These are phyloP conservation scores for Lentinula sp. DNA, from an alignment of 768 basidiomycete species.

Conservation along the genomic window DNA sequence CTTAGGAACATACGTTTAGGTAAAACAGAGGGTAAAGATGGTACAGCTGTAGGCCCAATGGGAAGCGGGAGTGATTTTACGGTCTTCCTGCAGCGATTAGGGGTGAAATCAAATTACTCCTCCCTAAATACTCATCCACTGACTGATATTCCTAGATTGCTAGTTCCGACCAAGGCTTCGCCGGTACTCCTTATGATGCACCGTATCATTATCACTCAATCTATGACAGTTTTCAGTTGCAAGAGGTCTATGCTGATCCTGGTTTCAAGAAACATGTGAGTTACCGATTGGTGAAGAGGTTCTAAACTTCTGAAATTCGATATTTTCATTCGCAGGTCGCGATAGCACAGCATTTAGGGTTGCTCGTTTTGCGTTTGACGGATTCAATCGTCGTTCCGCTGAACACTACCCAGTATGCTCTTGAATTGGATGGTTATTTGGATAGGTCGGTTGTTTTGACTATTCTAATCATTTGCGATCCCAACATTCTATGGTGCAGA, in stretches of 20 bases:
- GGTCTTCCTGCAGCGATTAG: slow-evolving; percentile 80
- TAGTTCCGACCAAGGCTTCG: slow-evolving; percentile 38
- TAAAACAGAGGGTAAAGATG: slow-evolving; percentile 17
- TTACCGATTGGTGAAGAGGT: slow-evolving; percentile 1
- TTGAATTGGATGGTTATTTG: slow-evolving; percentile 25
- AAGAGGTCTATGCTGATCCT: slow-evolving; percentile 71
- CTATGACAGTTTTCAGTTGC: slow-evolving; percentile 70
- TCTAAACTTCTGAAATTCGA: background rate
- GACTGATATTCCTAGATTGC: slow-evolving; percentile 25
- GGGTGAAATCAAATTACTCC: slow-evolving; percentile 32
- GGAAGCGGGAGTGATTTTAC: slow-evolving; percentile 91
- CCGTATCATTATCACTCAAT: slow-evolving; percentile 76
- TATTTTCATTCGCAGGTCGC: slow-evolving; percentile 31
- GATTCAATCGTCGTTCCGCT: slow-evolving; percentile 53
- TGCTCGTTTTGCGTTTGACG: slow-evolving; percentile 47
- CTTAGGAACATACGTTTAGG: slow-evolving; percentile 19
- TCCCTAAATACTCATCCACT: background rate
- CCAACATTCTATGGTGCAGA: background rate
- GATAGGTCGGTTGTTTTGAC: slow-evolving; percentile 6
- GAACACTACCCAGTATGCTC: slow-evolving; percentile 64
- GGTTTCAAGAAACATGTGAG: slow-evolving; percentile 68
- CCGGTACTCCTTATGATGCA: slow-evolving; percentile 42
- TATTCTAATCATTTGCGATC: background rate
- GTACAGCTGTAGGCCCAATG: slow-evolving; percentile 50
- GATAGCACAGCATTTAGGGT: slow-evolving; percentile 51